Evolutionary conservation across 2,329 filamentous ascomycete species (phyloP).

Genomic region (Ilyonectria mors-panacis): DNA sequence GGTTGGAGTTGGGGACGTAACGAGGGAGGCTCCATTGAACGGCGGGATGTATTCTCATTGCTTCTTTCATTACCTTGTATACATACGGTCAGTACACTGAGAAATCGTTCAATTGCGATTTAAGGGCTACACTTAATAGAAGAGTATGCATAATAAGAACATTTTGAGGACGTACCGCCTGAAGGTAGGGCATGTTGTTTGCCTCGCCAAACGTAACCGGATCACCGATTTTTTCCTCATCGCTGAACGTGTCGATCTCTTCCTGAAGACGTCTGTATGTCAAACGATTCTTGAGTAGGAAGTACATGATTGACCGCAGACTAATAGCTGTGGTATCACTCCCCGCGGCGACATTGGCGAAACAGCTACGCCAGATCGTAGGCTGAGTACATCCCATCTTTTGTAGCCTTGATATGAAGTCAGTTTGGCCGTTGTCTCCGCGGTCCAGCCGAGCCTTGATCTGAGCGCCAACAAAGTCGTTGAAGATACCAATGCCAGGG

Average conservation of each 20-base stretch:
- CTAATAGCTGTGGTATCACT: conserved; percentile 24
- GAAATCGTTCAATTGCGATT: too few relatives aligned
- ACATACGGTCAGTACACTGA: too few relatives aligned
- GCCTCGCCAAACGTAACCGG: conserved; percentile 23
- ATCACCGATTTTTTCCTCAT: conserved; percentile 7
- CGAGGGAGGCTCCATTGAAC: conserved; percentile 24
- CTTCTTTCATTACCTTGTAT: conserved; percentile 20
- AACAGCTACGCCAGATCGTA: conserved; percentile 21
- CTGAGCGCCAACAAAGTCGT: conserved; percentile 19
- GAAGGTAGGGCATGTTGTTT: conserved; percentile 22
- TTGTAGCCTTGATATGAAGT: conserved; percentile 16
- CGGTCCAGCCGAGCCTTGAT: conserved; percentile 18
- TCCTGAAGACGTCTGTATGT: conserved; percentile 2
- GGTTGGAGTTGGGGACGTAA: conserved; percentile 4
- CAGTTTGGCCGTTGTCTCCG: neutral
- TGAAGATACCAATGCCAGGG: conserved; percentile 3
- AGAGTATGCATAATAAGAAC: too few relatives aligned
- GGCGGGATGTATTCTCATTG: conserved; percentile 24
- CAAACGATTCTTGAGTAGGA: neutral
- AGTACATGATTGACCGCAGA: conserved; percentile 16
- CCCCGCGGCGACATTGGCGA: conserved; percentile 20
- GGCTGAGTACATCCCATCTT: conserved; percentile 12
- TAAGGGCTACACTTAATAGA: too few relatives aligned
- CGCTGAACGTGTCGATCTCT: conserved; percentile 10
- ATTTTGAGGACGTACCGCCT: conserved; percentile 11